Conservation (phyloP, 106 monocot genomes). For the Dendrobium catenatum region DNA sequence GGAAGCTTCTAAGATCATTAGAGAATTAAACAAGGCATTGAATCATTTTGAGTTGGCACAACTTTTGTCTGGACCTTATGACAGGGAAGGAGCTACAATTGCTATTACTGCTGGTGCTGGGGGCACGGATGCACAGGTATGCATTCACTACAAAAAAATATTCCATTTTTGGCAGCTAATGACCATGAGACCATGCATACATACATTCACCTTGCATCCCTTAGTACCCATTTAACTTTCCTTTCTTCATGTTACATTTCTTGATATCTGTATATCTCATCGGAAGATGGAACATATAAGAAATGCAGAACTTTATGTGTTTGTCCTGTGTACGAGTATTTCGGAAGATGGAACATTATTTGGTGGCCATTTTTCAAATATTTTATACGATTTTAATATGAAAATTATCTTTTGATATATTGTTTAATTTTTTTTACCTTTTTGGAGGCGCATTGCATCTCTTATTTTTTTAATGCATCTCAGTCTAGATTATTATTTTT, state of each 20-base stretch:
- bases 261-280: no score
- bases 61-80: slow-evolving; percentile 95
- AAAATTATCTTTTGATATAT: not conserved
- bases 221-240: no score
- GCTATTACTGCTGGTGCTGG: slow-evolving; percentile 95
- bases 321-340: not conserved
- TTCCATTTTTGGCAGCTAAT: not conserved
- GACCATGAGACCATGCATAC: not conserved
- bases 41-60: slow-evolving; percentile 80
- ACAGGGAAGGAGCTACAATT: slow-evolving; percentile 91
- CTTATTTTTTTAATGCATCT: not conserved
- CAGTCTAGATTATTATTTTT: no score
- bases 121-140: slow-evolving; percentile 99
- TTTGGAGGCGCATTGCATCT: not conserved
- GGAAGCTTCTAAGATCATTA: slow-evolving; percentile 79
- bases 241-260: no score
- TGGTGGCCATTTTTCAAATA: not conserved
- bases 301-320: not conserved
- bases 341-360: not conserved
- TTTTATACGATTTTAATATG: not conserved
- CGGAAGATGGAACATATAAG: not conserved
- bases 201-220: not conserved
- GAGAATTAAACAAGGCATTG: slow-evolving; percentile 62
- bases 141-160: not conserved
- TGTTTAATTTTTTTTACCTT: not conserved